Evolutionary conservation across 1,139 yeast species (phyloP).

Genomic region (Pichia kudriavzevii): DNA sequence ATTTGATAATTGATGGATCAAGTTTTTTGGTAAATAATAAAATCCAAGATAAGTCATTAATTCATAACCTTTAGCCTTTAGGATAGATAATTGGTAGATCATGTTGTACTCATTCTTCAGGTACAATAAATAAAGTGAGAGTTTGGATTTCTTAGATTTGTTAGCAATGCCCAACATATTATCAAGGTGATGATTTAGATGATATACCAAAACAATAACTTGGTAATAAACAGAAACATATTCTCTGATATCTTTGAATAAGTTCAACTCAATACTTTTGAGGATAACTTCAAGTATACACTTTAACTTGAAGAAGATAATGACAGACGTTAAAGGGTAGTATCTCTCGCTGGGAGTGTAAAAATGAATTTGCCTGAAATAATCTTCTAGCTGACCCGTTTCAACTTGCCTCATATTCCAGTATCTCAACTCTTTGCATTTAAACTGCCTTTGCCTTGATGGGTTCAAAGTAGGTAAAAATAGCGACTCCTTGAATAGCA

Average conservation of each 20-base stretch:
- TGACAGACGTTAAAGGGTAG: constrained; percentile 11
- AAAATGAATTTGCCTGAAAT: constrained; percentile 5
- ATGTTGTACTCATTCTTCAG: constrained; percentile 8
- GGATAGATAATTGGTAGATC: constrained; percentile 5
- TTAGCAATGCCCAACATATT: constrained; percentile 27
- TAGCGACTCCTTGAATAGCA: constrained; percentile 10
- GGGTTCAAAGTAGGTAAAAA: constrained; percentile 37
- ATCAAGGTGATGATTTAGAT: constrained; percentile 36
- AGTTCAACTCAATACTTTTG: constrained; percentile 69
- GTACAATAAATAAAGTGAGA: constrained; percentile 3
- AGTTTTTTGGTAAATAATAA: constrained; percentile 22
- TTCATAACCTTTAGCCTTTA: constrained; percentile 9
- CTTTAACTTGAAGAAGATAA: constrained; percentile 39
- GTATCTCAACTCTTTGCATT: constrained; percentile 45
- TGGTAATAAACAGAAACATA: constrained; percentile 28
- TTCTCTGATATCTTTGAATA: constrained; percentile 66
- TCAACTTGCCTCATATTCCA: constrained; percentile 70
- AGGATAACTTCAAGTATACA: constrained; percentile 67
- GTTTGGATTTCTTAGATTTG: not conserved
- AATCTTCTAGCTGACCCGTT: constrained; percentile 11
- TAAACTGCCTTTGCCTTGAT: constrained; percentile 73
- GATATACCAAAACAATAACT: constrained; percentile 63
- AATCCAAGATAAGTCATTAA: constrained; percentile 14
- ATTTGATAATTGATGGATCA: constrained; percentile 13
- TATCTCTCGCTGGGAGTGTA: constrained; percentile 5